A percentile compares a stretch with the other conserved stretches of the same genome.
These are phyloP conservation scores for Pyrus communis DNA, from an alignment of 306 rosid genomes.

Conservation along the genomic window DNA sequence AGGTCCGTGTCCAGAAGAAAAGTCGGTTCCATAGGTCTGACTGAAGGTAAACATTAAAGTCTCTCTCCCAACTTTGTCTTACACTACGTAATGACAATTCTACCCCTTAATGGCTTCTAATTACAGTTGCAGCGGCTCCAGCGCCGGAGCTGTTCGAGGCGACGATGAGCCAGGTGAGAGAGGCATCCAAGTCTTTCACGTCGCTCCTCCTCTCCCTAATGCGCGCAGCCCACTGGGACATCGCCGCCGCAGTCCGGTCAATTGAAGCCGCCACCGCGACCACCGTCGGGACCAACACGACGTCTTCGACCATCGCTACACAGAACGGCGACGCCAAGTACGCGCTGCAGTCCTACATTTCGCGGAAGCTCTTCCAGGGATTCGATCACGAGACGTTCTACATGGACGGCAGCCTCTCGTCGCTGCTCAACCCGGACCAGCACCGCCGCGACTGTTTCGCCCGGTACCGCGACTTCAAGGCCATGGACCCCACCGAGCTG, in stretches of 20 bases:
- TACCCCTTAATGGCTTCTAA: background rate
- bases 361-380: slow-evolving; percentile 74
- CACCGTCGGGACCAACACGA: slow-evolving; percentile 15
- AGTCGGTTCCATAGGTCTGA: slow-evolving; percentile 37
- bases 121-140: slow-evolving; percentile 53
- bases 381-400: slow-evolving; percentile 92
- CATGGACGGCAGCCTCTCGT: slow-evolving; percentile 92
- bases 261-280: slow-evolving; percentile 75
- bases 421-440: slow-evolving; percentile 86
- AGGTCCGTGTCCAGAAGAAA: slow-evolving; percentile 60
- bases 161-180: slow-evolving; percentile 71
- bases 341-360: slow-evolving; percentile 79
- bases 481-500: slow-evolving; percentile 87
- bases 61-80: background rate
- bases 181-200: slow-evolving; percentile 72
- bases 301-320: slow-evolving; percentile 32
- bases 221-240: slow-evolving; percentile 96
- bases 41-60: slow-evolving; percentile 48
- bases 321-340: slow-evolving; percentile 85
- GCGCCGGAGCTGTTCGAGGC: slow-evolving; percentile 63
- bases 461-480: slow-evolving; percentile 78
- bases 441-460: slow-evolving; percentile 76
- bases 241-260: slow-evolving; percentile 85
- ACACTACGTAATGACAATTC: background rate
- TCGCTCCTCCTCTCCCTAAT: slow-evolving; percentile 70